These are phyloP conservation scores for Pleurotus tuoliensis DNA, from an alignment of 768 basidiomycete species.

Conservation along the genomic window DNA sequence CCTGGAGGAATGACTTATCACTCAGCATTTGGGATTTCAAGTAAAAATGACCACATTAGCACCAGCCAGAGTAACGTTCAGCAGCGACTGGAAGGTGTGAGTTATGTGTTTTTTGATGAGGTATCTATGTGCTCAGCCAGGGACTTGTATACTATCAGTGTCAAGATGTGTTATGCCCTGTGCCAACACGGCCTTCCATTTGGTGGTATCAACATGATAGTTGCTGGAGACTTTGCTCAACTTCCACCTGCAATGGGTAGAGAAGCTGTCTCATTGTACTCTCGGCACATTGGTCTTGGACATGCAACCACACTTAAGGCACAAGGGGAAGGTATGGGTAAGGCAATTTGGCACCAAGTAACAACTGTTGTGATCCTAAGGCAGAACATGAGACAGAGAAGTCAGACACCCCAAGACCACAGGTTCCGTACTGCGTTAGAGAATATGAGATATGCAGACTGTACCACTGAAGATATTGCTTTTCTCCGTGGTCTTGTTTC, in stretches of 20 bases:
- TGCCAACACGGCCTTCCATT: constrained; percentile 19
- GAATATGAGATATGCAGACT: constrained; percentile 25
- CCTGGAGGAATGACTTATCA: constrained; percentile 23
- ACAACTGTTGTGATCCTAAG: constrained; percentile 28
- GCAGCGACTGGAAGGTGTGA: constrained; percentile 17
- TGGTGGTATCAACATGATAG: constrained; percentile 32
- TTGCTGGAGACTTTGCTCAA: constrained; percentile 38
- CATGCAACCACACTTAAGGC: not conserved
- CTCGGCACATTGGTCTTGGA: constrained; percentile 1
- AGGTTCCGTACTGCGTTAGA: constrained; percentile 15
- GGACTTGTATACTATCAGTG: constrained; percentile 27
- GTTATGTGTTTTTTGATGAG: constrained; percentile 38
- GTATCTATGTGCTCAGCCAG: constrained; percentile 35
- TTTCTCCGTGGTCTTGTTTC: constrained; percentile 27
- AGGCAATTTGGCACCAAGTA: constrained; percentile 20
- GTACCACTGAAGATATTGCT: constrained; percentile 31
- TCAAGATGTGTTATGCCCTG: constrained; percentile 17
- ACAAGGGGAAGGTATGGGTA: constrained; percentile 21
- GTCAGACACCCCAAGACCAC: constrained; percentile 11
- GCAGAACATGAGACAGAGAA: constrained; percentile 27
- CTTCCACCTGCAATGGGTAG: constrained; percentile 18
- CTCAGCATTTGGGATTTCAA: constrained; percentile 10
- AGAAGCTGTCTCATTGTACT: constrained; percentile 15
- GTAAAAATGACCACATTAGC: not conserved
- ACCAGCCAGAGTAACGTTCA: constrained; percentile 10